Base-by-base conservation (phyloP, 2,329 filamentous ascomycete genomes). In the Fusarium zealandicum region DNA sequence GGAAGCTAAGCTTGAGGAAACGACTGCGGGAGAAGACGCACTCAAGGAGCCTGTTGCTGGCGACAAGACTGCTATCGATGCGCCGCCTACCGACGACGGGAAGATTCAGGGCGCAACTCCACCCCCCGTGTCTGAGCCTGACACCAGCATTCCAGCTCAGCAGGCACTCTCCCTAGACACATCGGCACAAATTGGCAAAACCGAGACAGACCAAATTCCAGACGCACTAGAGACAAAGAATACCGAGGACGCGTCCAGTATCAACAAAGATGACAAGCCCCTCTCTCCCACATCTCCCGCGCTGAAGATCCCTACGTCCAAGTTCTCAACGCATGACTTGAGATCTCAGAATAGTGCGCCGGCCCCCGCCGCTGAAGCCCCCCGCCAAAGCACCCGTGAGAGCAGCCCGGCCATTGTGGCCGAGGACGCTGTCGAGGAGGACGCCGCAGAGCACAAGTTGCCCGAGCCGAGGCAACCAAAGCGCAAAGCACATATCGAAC, bases 401-500 rank as follows among this genome's bases (percentile, higher is more conserved):
- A 44, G 43, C 9, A 64, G 51, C 17, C 55, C 57, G 12, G 44
- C 49, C 9, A 47, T 63, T 27, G 45, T 47, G 11, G 42, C 59
- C 2, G 45, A 62, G 42, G 51, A 59, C n/a, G 18, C 31, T 12
- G 43, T 38, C 13, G 49, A 51, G 16, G 40, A 49, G 13, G 27
- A 41, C 6, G 20, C 22, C 36, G 22, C 57, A 27, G 57, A 59
- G 13, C 10, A 54, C 11, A 46, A 44, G 30, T 25, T 55, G 37
- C 48, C 62, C 12, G 64, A 64, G 25, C 42, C 55, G 11, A 57
- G 60, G 25, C 42, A 55, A 13, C 51, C 56, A 36, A 69, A 61
- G 22, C 76, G 72, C 25, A 77, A 70, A 50, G 59, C 69, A 14
- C 49, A 66, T 9, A 68, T 82, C 16, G 82, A 87, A 22, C 83